These are phyloP conservation scores for Suillus brevipes DNA, from an alignment of 768 basidiomycete species.

Conservation along the genomic window DNA sequence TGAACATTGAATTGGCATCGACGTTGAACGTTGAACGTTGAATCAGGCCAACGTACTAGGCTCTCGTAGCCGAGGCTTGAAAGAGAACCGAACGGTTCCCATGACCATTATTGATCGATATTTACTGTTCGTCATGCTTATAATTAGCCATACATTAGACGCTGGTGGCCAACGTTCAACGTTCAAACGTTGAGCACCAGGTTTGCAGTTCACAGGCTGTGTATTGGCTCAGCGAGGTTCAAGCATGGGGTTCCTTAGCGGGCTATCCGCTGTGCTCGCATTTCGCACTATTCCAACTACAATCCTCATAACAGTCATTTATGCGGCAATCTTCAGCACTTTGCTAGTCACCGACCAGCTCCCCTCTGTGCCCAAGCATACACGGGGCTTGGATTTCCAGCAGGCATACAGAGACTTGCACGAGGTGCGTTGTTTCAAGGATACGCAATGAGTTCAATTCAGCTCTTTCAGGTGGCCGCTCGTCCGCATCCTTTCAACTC, in stretches of 20 bases:
- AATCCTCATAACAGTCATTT: constrained; percentile 47
- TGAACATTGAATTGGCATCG: no score
- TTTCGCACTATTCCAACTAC: constrained; percentile 47
- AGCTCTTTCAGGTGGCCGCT: constrained; percentile 50
- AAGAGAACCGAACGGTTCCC: no score
- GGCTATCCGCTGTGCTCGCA: constrained; percentile 27
- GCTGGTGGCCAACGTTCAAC: not conserved
- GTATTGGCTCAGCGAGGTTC: not conserved
- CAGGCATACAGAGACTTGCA: constrained; percentile 62
- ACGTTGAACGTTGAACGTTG: no score
- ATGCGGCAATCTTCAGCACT: constrained; percentile 45
- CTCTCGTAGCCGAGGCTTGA: no score
- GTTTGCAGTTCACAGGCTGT: not conserved
- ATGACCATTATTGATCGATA: not conserved
- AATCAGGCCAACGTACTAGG: no score
- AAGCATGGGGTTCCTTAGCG: constrained; percentile 28
- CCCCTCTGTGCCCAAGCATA: constrained; percentile 43
- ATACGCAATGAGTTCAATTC: not conserved
- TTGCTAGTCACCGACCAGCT: constrained; percentile 52
- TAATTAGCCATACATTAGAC: not conserved
- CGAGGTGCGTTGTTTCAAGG: constrained; percentile 35
- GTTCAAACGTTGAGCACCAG: not conserved
- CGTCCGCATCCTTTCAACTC: constrained; percentile 80
- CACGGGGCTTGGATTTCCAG: constrained; percentile 47
- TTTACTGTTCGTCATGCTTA: constrained; percentile 1